Evolutionary conservation across 306 rosid species (phyloP).

Genomic region (Ammopiptanthus mongolicus): DNA sequence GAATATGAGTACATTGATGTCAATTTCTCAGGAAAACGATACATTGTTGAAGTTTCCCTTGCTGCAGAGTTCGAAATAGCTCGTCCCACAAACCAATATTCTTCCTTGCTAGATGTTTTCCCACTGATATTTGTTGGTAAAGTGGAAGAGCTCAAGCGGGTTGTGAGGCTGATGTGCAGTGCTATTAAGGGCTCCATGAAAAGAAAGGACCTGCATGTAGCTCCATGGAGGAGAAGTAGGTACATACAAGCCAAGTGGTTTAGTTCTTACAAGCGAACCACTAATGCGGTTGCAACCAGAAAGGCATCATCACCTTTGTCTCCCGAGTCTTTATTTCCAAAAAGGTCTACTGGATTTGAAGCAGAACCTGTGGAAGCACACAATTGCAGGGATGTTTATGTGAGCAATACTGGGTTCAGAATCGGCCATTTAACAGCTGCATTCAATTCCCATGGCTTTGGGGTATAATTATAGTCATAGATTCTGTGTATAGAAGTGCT

Average conservation of each 20-base stretch:
- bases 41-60: slow-evolving; percentile 54
- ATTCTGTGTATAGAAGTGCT: not conserved
- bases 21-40: slow-evolving; percentile 42
- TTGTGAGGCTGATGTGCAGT: slow-evolving; percentile 55
- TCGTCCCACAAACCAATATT: slow-evolving; percentile 58
- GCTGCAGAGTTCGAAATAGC: slow-evolving; percentile 62
- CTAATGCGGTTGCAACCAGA: slow-evolving; percentile 31
- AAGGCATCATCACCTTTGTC: not conserved
- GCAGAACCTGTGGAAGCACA: not conserved
- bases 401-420: slow-evolving; percentile 33
- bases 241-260: slow-evolving; percentile 84
- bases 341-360: slow-evolving; percentile 41
- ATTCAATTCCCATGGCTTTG: slow-evolving; percentile 19
- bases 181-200: slow-evolving; percentile 71
- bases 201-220: slow-evolving; percentile 35
- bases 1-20: slow-evolving; percentile 69
- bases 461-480: not conserved
- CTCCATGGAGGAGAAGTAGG: slow-evolving; percentile 86
- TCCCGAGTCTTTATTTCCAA: not conserved
- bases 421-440: slow-evolving; percentile 53
- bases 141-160: slow-evolving; percentile 48
- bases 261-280: slow-evolving; percentile 60
- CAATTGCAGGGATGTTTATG: slow-evolving; percentile 46
- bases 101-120: slow-evolving; percentile 44
- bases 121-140: slow-evolving; percentile 57